Base-by-base conservation (phyloP, 2,329 filamentous ascomycete genomes). In the Stemphylium beticola region DNA sequence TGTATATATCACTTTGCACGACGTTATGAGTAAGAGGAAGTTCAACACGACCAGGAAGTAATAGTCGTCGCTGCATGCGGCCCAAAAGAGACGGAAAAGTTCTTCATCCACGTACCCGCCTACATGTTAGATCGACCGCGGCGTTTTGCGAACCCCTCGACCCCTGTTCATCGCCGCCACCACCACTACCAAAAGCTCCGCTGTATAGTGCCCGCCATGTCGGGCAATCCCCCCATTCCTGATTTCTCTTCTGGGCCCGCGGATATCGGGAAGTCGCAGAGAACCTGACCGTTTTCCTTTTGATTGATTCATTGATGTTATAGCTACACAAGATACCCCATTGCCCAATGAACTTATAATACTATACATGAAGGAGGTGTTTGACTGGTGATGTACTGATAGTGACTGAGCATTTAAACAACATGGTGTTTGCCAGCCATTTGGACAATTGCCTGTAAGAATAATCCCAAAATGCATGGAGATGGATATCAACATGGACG, bases 291-390 rank as follows among this genome's bases (percentile, higher is more conserved):
- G 41, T 51, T 53, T 53, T 42, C 20, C 44, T 43, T 43, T 47
- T 55, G 53, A 20, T 43, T 61, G 50, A 44, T 49, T 61, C 22
- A 22, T 60, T 49, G 48, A 37, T 59, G 54, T 42, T 58, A 54
- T 58, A 61, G 55, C 60, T 66, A 65, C 65, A 63, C 57, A 65
- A 69, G 66, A 69, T 69, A 69, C 66, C 66, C 66, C 61, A 40
- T 63, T 63, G 60, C 52, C 61, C 55, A 66, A 65, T 65, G 51
- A 58, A 59, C 55, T 60, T 41, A 26, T 24, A 41, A 5, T 31
- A 17, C 38, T 29, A 18, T 6, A 26, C 15, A 24, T 11, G 9
- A 29, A 29, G 26, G 26, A 29, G 9, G 26, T 29, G 26, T 29
- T 29, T 29, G 26, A 7, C 22, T 22, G 22, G 22, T 22, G 4